These are phyloP conservation scores for Diaporthe caulivora DNA, from an alignment of 2,329 filamentous ascomycete species.

Conservation along the genomic window DNA sequence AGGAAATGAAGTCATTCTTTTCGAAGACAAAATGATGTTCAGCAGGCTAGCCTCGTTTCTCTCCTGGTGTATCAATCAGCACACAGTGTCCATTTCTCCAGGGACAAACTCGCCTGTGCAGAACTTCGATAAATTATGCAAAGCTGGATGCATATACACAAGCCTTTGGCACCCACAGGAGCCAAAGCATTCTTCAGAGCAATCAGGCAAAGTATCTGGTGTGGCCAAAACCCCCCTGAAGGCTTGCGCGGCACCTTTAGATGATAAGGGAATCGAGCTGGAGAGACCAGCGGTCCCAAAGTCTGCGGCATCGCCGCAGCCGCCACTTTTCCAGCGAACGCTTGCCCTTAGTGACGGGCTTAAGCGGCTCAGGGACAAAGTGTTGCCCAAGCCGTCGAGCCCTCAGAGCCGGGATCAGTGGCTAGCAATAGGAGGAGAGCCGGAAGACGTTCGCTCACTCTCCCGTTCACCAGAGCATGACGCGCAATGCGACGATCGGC, in stretches of 20 bases:
- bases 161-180: no score
- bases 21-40: background rate
- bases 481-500: background rate
- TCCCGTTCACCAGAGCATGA: background rate
- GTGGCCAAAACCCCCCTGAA: background rate
- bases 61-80: background rate
- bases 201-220: background rate
- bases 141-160: no score
- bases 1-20: background rate
- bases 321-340: background rate
- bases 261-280: background rate
- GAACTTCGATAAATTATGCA: background rate
- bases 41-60: background rate
- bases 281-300: background rate
- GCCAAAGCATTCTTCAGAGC: no score
- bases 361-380: background rate
- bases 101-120: background rate
- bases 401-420: background rate
- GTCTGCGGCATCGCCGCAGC: background rate
- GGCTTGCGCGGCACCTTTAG: background rate
- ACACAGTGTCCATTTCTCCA: background rate
- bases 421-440: conserved; percentile 14
- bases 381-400: no score
- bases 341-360: conserved; percentile 1
- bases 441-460: background rate